Percentiles rank a stretch among this genome's conserved stretches.
These are phyloP conservation scores for Evernia prunastri DNA, from an alignment of 495 filamentous ascomycete species.

Conservation along the genomic window DNA sequence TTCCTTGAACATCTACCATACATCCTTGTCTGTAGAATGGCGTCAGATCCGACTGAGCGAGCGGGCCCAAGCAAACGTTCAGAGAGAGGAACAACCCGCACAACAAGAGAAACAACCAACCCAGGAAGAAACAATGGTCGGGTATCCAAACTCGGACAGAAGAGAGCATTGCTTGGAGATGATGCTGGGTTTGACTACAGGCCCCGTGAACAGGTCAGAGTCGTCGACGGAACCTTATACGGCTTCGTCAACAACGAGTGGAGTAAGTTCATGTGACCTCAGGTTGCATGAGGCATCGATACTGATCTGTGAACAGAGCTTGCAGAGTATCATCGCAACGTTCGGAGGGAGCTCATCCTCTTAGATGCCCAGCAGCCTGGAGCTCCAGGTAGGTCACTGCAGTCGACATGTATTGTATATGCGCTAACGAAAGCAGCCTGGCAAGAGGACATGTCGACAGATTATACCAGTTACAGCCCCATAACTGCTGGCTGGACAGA, in stretches of 20 bases:
- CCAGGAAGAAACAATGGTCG: too few relatives aligned
- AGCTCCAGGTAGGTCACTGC: background rate
- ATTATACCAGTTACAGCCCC: background rate
- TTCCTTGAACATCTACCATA: background rate
- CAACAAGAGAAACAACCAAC: too few relatives aligned
- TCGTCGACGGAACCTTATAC: background rate
- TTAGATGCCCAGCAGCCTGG: background rate
- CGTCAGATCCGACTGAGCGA: background rate
- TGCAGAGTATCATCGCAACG: background rate
- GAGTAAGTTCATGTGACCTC: background rate
- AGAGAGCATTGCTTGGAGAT: background rate
- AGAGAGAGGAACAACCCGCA: background rate
- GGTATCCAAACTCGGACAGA: background rate
- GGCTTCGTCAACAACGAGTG: background rate
- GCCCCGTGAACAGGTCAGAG: too few relatives aligned
- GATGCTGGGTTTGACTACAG: background rate
- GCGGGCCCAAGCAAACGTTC: background rate
- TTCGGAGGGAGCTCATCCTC: background rate
- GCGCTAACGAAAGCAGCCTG: background rate
- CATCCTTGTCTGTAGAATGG: background rate
- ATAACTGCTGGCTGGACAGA: background rate
- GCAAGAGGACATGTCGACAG: background rate
- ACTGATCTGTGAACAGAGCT: background rate
- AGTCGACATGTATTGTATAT: background rate
- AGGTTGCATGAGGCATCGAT: background rate